Conservation (phyloP, 208 protist species). For the Wallacemonas rigidus region DNA sequence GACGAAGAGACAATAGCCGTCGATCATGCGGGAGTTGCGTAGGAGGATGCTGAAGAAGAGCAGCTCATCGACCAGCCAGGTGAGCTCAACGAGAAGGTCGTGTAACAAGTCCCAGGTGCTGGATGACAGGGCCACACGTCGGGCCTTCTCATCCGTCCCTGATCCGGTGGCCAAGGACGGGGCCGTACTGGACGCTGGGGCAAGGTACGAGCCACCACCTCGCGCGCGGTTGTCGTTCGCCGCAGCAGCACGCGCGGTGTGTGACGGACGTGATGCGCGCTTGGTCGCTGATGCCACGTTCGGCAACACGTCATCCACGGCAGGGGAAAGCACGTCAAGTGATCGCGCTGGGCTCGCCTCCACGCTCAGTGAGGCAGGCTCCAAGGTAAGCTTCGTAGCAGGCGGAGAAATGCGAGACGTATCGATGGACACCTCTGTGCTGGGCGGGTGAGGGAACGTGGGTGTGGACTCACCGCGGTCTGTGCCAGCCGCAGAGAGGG, state of each 20-base stretch:
- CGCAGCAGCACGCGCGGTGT: neutral
- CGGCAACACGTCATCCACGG: neutral
- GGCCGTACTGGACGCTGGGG: neutral
- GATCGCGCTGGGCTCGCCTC: neutral
- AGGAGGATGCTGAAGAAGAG: constrained; percentile 78
- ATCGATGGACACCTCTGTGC: constrained; percentile 5
- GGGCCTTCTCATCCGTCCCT: constrained; percentile 2
- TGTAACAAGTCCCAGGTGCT: constrained; percentile 31
- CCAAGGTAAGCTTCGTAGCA: neutral
- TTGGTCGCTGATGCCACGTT: neutral
- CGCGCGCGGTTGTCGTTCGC: neutral
- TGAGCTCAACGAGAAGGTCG: constrained; percentile 72
- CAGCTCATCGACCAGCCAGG: constrained; percentile 85
- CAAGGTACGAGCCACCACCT: neutral
- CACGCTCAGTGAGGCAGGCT: neutral
- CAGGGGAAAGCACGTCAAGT: neutral
- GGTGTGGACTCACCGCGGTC: neutral
- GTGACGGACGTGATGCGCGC: neutral
- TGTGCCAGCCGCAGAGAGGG: neutral
- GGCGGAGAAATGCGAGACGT: constrained; percentile 1
- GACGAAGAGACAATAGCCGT: constrained; percentile 79
- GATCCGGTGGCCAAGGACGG: neutral
- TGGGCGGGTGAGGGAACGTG: neutral
- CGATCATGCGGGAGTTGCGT: constrained; percentile 76
- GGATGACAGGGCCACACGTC: neutral